phyloP scores from a whole-genome alignment of 176 grass and related monocot genomes.

The Cenchrus purpureus region DNA sequence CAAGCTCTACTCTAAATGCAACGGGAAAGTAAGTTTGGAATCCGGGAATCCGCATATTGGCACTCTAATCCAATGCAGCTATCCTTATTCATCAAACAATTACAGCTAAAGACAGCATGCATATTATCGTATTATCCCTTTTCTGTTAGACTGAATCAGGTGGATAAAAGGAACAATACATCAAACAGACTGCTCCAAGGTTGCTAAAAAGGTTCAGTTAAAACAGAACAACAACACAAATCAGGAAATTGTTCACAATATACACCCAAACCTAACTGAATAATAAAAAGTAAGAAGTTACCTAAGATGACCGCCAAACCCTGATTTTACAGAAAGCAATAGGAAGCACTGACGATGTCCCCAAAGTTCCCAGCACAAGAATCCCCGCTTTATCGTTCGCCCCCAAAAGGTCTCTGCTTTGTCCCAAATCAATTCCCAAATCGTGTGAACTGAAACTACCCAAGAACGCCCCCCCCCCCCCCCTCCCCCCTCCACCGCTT shows the following conservation, averaged over 20 bases:
- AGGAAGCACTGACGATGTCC: not conserved
- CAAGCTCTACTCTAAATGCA: conserved; percentile 1
- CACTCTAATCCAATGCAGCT: not conserved
- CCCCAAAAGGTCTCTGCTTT: not conserved
- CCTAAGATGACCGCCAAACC: not conserved
- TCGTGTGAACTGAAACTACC: not conserved
- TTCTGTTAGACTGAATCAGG: not conserved
- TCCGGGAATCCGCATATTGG: not conserved
- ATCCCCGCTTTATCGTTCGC: conserved; percentile 6
- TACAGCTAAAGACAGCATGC: not conserved
- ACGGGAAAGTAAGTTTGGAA: not conserved
- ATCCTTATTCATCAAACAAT: not conserved
- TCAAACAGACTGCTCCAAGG: not conserved
- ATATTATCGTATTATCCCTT: not conserved
- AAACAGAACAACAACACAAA: not conserved
- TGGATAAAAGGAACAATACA: not conserved
- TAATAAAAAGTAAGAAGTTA: not conserved
- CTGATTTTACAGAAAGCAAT: conserved; percentile 9
- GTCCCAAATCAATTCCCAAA: conserved; percentile 14
- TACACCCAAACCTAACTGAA: not conserved
- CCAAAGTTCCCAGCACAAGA: conserved; percentile 31
- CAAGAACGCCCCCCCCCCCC: not conserved
- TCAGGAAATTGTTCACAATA: not conserved
- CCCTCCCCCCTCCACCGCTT: not conserved
- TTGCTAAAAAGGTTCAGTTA: not conserved